Base-by-base conservation (phyloP, 129 eudicot genomes). In the Flaveria linearis region DNA sequence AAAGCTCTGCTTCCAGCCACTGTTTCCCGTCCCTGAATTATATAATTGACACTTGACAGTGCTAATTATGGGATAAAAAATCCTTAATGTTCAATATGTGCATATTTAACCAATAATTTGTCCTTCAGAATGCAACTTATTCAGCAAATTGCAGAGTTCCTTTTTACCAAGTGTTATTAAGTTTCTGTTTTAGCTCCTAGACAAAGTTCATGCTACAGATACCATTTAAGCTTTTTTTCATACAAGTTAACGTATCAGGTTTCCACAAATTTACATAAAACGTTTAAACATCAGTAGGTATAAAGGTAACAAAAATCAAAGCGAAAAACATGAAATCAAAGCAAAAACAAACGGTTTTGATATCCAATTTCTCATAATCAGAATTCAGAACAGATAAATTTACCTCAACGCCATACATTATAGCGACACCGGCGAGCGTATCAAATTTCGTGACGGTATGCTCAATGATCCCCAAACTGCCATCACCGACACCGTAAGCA, bases 371-470 rank as follows among this genome's bases (percentile, higher is more conserved):
- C 49, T 17, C 52, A 66, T 41, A 30, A 30, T 30, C 36, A 30
- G 9, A 69, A 11, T 42, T 30, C 36, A 30, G 4, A 69, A 11
- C 55, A 9, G 9, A 26, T 4, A n/a, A 0, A 9, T 10, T 23
- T 83, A 93, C 98, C 97, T 93, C 98, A 9, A 93, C 98, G 14
- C 98, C 98, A 47, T 93, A 93, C 69, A 87, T 88, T 10, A 93
- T 93, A 2, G 98, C 98, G 14, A 93, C 91, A 17, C 98, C 98
- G 15, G 98, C 96, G 25, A 93, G 89, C 23, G 98, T 93, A 86
- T 93, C 98, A 67, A 80, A 85, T 81, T 87, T 91, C 52, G 96
- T 68, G 4, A 93, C 97, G 13, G 75, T 76, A 72, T 93, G 98
- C 36, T 87, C 84, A 22, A 93, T 87, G 69, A 71, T 88, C 15